phyloP scores from a whole-genome alignment of 2,329 filamentous ascomycete species.

The Calonectria pteridis region DNA sequence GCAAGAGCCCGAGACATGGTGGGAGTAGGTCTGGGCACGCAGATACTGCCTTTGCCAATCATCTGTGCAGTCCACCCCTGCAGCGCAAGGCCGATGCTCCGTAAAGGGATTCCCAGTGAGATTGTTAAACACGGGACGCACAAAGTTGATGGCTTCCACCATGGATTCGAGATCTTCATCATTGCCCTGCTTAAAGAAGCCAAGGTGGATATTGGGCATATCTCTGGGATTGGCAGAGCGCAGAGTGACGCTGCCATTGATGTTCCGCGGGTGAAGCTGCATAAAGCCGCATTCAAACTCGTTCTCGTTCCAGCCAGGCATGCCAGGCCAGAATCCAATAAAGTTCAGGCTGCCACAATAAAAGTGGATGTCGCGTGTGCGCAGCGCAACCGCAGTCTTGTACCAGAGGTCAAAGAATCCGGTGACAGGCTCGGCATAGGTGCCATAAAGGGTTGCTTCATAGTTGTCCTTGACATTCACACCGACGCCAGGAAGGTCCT shows the following conservation, averaged over 20 bases:
- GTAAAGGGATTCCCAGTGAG: conserved; percentile 33
- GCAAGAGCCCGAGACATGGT: conserved; percentile 50
- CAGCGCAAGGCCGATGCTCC: neutral
- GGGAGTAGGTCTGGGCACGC: conserved; percentile 50
- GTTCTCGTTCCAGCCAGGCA: neutral
- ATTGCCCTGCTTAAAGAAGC: conserved; percentile 67
- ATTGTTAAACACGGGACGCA: conserved; percentile 50
- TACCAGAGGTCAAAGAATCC: neutral
- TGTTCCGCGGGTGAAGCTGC: conserved; percentile 67
- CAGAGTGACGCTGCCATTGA: conserved; percentile 71
- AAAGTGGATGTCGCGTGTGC: neutral
- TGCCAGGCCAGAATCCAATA: neutral
- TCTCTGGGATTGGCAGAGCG: conserved; percentile 73
- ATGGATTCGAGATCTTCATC: conserved; percentile 67
- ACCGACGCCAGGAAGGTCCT: neutral
- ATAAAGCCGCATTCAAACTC: neutral
- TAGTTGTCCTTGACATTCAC: neutral
- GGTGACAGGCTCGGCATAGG: neutral
- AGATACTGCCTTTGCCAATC: conserved; percentile 40
- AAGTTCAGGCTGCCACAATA: neutral
- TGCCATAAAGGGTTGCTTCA: neutral
- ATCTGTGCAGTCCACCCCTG: conserved; percentile 9
- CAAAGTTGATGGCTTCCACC: conserved; percentile 66
- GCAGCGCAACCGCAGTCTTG: neutral
- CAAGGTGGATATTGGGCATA: conserved; percentile 72